Evolutionary conservation across 2,329 filamentous ascomycete genomes (phyloP).

Genomic region (Microdochium nivale): DNA sequence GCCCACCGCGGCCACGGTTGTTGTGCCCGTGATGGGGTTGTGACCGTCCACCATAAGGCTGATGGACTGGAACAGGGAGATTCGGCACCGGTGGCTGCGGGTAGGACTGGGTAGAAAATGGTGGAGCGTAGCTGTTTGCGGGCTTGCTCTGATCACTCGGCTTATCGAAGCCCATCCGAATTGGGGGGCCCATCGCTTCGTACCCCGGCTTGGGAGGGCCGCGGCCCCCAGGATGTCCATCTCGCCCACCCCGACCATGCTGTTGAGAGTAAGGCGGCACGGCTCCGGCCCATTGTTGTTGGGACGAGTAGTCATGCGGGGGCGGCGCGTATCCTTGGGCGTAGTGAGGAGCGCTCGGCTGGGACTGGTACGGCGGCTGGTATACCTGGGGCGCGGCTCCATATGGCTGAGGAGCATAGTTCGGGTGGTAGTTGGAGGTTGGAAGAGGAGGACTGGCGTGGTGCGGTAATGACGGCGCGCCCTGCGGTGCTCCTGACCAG

Average conservation of each 20-base stretch:
- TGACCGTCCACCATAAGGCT: background rate
- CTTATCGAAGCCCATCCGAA: constrained; percentile 22
- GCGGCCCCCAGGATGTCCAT: constrained; percentile 35
- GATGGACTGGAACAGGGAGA: constrained; percentile 17
- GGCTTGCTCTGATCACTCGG: constrained; percentile 16
- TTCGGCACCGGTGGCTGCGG: constrained; percentile 14
- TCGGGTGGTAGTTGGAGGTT: constrained; percentile 48
- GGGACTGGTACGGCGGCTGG: constrained; percentile 26
- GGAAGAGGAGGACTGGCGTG: constrained; percentile 31
- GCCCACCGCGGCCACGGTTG: constrained; percentile 32
- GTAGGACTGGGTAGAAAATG: constrained; percentile 27
- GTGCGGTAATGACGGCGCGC: constrained; percentile 16
- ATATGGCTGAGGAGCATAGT: constrained; percentile 49
- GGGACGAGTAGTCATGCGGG: constrained; percentile 24
- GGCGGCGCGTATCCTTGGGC: constrained; percentile 29
- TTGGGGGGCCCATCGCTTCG: constrained; percentile 17
- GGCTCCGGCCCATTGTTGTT: constrained; percentile 33
- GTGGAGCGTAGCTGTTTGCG: constrained; percentile 27
- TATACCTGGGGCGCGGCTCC: constrained; percentile 27
- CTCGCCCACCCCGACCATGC: constrained; percentile 28
- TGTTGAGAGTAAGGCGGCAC: constrained; percentile 18
- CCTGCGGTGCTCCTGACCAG: constrained; percentile 19
- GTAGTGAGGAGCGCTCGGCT: constrained; percentile 22
- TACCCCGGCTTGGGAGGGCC: constrained; percentile 26
- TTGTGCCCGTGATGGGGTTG: constrained; percentile 14